Base-by-base conservation (phyloP, 768 basidiomycete species). In the Trametopsis cervina region DNA sequence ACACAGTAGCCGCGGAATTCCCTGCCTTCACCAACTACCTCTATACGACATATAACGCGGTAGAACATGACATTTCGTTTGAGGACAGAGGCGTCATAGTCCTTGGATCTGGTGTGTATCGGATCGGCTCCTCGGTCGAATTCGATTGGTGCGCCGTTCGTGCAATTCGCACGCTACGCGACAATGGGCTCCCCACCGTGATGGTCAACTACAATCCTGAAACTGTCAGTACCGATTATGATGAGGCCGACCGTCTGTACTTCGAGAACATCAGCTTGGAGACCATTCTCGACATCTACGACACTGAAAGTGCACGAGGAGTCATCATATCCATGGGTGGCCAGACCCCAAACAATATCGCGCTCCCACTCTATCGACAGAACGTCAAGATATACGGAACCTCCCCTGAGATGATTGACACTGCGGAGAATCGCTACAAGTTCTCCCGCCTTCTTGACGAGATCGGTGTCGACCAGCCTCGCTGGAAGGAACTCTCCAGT, bases 191-290 rank as follows among this genome's bases (percentile, higher is more conserved):
- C 42, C 90, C 89, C 53, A 98, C 95, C 3, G 81, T 98, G 66
- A 99, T 98, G 95, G 88, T 98, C 71, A 98, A 99, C 71, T 98
- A 98, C 69, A 98, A 99, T 66, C 96, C 95, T 12, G 95, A 98
- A 71, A 99, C 96, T 1, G 96, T 99, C 65, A 92, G 89, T 60
- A 97, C 96, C 25, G 95, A 98, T 66, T 98, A 97, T 68, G 96
- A 98, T 69, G 95, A 98, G 62, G 95, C 95, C 22, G 95, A 99
- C 63, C 81, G 94, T 23, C 76, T 99, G 22, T 99, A 98, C 74
- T 99, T 99, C 65, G 96, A 99, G 70, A 97, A 95, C 64, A 98
- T 99, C 74, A 86, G 85, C 56, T 69, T 97, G 60, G 95, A 99
- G 70, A 87, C 92, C 2, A 91, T 99, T 50, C 75, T 99, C 35